A percentile compares a stretch with the other conserved stretches of the same genome.
Conservation (phyloP, 345 rosid species). For the Toxicodendron radicans region DNA sequence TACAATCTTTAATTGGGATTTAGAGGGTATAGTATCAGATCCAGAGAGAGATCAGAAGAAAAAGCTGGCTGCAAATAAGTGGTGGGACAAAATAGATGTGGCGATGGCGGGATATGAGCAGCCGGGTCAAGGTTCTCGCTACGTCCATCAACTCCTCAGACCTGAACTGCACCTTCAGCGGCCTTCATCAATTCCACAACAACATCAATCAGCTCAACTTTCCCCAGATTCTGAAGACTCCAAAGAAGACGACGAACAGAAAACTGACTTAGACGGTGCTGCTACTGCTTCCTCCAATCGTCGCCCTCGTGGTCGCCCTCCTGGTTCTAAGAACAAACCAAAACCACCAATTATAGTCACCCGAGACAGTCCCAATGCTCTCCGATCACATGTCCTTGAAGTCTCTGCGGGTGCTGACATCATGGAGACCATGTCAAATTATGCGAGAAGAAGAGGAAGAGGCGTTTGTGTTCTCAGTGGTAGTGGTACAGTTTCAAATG, state of each 20-base stretch:
- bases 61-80: constrained; percentile 43
- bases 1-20: too few relatives aligned
- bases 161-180: constrained; percentile 50
- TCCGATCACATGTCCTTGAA: constrained; percentile 75
- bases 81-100: constrained; percentile 50
- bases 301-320: constrained; percentile 81
- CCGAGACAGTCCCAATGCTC: constrained; percentile 74
- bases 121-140: constrained; percentile 32
- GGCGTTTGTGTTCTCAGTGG: constrained; percentile 75
- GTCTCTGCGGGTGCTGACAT: constrained; percentile 64
- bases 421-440: constrained; percentile 52
- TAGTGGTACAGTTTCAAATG: constrained; percentile 62
- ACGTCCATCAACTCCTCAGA: constrained; percentile 45
- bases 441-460: constrained; percentile 71
- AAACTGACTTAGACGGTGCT: constrained; percentile 7
- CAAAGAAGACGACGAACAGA: constrained; percentile 15
- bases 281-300: constrained; percentile 33
- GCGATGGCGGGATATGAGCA: constrained; percentile 49
- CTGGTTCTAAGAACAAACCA: constrained; percentile 77
- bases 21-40: background rate
- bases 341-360: constrained; percentile 75
- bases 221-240: constrained; percentile 45
- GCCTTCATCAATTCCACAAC: constrained; percentile 28
- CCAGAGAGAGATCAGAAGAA: background rate
- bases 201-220: constrained; percentile 17